These are phyloP conservation scores for Backusella macrospora DNA, from an alignment of 192 early-diverging fungal species.

Conservation along the genomic window DNA sequence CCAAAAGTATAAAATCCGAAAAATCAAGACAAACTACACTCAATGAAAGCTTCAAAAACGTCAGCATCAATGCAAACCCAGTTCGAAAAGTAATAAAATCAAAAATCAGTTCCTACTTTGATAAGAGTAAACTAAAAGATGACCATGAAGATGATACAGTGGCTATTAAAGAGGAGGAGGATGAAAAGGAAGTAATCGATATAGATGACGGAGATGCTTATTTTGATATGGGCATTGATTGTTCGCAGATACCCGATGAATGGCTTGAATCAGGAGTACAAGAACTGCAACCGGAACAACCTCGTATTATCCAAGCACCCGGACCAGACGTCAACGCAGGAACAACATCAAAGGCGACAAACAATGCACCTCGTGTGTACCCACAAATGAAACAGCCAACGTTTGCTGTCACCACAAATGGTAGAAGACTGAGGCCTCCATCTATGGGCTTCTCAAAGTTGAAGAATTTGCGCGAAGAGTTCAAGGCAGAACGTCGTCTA, in stretches of 20 bases:
- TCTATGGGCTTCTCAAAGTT: constrained; percentile 41
- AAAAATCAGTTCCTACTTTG: constrained; percentile 1
- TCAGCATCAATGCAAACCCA: neutral
- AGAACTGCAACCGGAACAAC: neutral
- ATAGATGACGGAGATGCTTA: constrained; percentile 16
- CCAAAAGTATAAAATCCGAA: neutral
- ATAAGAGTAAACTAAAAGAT: neutral
- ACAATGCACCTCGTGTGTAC: constrained; percentile 22
- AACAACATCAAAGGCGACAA: neutral
- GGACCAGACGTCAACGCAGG: neutral
- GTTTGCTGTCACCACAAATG: constrained; percentile 33
- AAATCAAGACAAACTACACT: neutral
- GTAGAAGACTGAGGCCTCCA: constrained; percentile 30
- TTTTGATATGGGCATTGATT: constrained; percentile 42
- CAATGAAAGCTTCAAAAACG: neutral
- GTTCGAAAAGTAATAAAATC: neutral
- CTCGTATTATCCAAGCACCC: neutral
- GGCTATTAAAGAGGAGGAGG: neutral
- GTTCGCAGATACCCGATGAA: constrained; percentile 39
- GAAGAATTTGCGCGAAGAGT: constrained; percentile 23
- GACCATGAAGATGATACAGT: neutral
- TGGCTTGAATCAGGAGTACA: constrained; percentile 34
- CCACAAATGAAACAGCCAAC: neutral
- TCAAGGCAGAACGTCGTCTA: constrained; percentile 33
- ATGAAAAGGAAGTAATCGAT: neutral